phyloP scores from a whole-genome alignment of 108 stramenopile genomes.

The Ochromonas danica region DNA sequence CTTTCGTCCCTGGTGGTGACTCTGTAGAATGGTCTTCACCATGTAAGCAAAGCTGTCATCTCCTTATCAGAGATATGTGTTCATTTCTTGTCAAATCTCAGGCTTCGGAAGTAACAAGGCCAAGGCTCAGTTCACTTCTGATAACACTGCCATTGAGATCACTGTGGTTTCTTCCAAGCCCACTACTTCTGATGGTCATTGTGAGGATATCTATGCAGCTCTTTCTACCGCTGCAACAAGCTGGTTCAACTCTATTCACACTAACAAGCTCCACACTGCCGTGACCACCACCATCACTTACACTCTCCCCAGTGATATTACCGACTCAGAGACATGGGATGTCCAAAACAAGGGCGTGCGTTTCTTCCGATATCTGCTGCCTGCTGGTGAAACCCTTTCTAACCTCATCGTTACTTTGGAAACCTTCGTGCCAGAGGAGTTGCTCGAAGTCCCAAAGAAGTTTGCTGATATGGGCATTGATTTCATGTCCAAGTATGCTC shows the following conservation, averaged over 20 bases:
- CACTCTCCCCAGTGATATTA: not conserved
- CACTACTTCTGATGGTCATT: not conserved
- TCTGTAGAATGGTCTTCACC: not conserved
- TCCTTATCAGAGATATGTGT: too few species aligned
- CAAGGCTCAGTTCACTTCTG: not conserved
- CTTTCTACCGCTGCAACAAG: not conserved
- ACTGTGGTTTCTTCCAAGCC: not conserved
- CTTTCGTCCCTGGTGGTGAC: not conserved
- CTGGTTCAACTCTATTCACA: not conserved
- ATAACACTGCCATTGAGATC: not conserved
- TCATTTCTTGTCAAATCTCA: too few species aligned
- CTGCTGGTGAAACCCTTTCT: not conserved
- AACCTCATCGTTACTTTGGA: slow-evolving; percentile 5
- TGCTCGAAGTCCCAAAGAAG: not conserved
- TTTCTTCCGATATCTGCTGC: not conserved
- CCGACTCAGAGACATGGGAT: not conserved
- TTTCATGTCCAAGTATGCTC: slow-evolving; percentile 21
- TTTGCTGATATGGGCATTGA: not conserved
- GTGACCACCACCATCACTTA: not conserved
- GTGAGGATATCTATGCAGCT: not conserved
- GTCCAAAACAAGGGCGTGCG: not conserved
- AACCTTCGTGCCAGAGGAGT: not conserved
- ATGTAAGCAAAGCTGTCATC: too few species aligned
- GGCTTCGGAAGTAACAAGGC: not conserved
- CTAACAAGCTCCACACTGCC: not conserved